A percentile compares a stretch with the other conserved stretches of the same genome.
Evolutionary conservation across 2,329 filamentous ascomycete genomes (phyloP).

Genomic region (Xylaria hypoxylon): DNA sequence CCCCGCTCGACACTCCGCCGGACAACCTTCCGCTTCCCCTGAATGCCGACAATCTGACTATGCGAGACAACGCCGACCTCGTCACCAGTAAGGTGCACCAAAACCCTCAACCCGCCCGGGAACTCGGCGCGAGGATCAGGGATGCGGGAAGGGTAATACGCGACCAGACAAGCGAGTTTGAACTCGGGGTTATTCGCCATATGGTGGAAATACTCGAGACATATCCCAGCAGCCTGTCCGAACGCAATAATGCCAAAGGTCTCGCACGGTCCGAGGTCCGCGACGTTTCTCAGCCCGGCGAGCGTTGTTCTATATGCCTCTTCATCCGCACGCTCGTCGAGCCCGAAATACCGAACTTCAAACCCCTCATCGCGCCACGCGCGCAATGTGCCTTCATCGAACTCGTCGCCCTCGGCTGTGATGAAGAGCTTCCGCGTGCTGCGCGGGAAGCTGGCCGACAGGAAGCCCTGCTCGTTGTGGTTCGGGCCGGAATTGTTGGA

Average conservation of each 20-base stretch:
- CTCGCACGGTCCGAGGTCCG: constrained; percentile 55
- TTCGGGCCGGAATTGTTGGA: constrained; percentile 47
- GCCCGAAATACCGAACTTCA: constrained; percentile 56
- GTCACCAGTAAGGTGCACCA: constrained; percentile 57
- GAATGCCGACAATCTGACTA: constrained; percentile 59
- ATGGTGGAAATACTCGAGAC: constrained; percentile 59
- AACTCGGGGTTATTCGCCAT: constrained; percentile 59
- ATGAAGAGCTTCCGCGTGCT: constrained; percentile 56
- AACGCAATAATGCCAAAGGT: constrained; percentile 59
- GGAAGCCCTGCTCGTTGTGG: constrained; percentile 57
- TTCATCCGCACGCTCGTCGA: constrained; percentile 51
- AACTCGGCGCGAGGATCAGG: constrained; percentile 58
- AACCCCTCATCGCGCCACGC: constrained; percentile 60
- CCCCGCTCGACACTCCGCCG: constrained; percentile 53
- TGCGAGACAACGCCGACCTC: constrained; percentile 57
- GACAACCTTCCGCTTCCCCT: constrained; percentile 56
- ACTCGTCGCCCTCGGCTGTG: constrained; percentile 57
- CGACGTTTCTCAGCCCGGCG: constrained; percentile 49
- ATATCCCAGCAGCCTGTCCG: constrained; percentile 57
- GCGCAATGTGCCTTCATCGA: constrained; percentile 53
- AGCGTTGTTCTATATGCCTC: constrained; percentile 53
- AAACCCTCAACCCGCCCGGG: constrained; percentile 54
- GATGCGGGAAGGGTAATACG: constrained; percentile 59
- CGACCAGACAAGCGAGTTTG: constrained; percentile 57
- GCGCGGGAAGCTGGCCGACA: constrained; percentile 56